Base-by-base conservation (phyloP, 2,329 filamentous ascomycete species). In the Trichoderma pleuroti region DNA sequence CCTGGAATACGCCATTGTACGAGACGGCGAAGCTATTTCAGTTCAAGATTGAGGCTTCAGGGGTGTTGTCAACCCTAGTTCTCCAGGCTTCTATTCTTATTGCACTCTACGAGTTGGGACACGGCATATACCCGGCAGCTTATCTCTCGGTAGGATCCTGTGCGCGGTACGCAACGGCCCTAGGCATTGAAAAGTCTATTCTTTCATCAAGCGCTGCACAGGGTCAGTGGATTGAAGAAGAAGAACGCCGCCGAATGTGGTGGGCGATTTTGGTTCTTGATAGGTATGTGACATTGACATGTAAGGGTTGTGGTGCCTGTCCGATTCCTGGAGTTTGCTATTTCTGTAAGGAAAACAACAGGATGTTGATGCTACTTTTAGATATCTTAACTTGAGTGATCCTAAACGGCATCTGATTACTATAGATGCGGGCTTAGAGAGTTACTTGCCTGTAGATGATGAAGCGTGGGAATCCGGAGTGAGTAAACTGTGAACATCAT, bases 371-470 rank as follows among this genome's bases (percentile, higher is more conserved):
- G 10, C 11, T 26, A 3, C 14, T 67, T 32, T 4, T 14, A 72
- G 71, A 6, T 71, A 71, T 36, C 59, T 71, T 1, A 72, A 71
- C 24, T 69, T 72, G 28, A 71, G 61, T 21, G 46, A 71, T 54
- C 54, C 71, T 12, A 54, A 71, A 21, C 62, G 56, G 49, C 56
- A 66, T 14, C 42, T 72, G 16, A 70, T 72, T 10, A 72, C 71
- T 2, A 69, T 28, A 21, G 71, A 72, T 39, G 68, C 68, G 4
- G 68, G 68, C n/a, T 32, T 63, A 11, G 68, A 63, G 4, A 72
- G 71, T 18, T 71, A 68, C 39, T 60, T 72, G 9, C 71, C 71
- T 16, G 71, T 54, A 4, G 69, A 72, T 30, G 71, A 72, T 61
- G 68, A 59, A 32, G 71, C 18, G 18, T 72, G 64, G 54, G 68